phyloP scores from a whole-genome alignment of 2,329 filamentous ascomycete genomes.

The Colletotrichum cereale region DNA sequence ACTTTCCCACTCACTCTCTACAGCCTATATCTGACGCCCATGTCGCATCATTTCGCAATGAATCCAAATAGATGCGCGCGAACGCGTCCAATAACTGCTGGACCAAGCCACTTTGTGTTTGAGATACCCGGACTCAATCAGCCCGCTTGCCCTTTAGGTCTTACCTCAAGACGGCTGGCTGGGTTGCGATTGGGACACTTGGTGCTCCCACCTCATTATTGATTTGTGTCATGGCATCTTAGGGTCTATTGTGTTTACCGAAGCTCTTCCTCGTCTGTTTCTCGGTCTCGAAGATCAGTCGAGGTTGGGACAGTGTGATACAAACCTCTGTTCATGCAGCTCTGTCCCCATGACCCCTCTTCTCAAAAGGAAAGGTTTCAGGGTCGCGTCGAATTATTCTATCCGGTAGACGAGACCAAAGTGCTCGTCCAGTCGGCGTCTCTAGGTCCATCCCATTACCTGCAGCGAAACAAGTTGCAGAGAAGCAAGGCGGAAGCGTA shows the following conservation, averaged over 20 bases:
- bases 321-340: background rate
- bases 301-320: background rate
- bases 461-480: background rate
- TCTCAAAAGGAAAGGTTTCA: background rate
- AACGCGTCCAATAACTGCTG: background rate
- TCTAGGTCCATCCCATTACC: background rate
- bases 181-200: background rate
- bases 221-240: background rate
- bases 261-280: background rate
- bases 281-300: background rate
- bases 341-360: background rate
- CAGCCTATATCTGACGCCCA: background rate
- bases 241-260: background rate
- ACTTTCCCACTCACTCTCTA: background rate
- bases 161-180: background rate
- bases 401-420: background rate
- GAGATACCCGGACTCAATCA: background rate
- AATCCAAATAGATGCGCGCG: too few relatives aligned
- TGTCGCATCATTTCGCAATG: background rate
- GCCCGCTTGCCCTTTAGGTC: background rate
- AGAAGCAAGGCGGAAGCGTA: conserved; percentile 2
- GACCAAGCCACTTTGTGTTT: too few relatives aligned
- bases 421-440: background rate
- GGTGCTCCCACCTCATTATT: background rate
- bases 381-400: background rate